Base-by-base conservation (phyloP, 805 yeast species). In the Schizosaccharomyces pombe region DNA sequence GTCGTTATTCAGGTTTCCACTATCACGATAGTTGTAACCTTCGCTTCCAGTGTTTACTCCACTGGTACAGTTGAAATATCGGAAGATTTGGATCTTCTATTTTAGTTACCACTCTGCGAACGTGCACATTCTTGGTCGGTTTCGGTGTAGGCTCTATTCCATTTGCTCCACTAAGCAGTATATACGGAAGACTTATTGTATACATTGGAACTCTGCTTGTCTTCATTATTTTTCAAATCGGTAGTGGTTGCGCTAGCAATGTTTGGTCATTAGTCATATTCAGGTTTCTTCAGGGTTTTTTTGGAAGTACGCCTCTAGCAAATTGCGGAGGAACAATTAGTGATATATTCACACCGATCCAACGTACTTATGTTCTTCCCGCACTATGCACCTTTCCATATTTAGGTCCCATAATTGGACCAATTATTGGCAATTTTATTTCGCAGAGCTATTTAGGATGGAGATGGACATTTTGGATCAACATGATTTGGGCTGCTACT, bases 331-430 rank as follows among this genome's bases (percentile, higher is more conserved):
- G 94, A 54, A 80, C 93, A 37, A 76, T 86, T 58, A 89, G 91
- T 52, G 96, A 86, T 66, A 75, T 86, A 72, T 89, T 85, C 72
- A 75, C 79, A n/a, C 73, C 76, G 54, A 80, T 76, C 58, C 76
- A 86, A 0, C 74, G 95, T 69, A 94, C 94, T 60, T 75, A 78
- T 62, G 94, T 94, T 39, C 85, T 86, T 67, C 93, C 94, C 0
- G 80, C 81, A 61, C 86, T 86, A 63, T 87, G 94, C 12, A 85
- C 85, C 62, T 85, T 89, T 57, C 95, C 95, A 1, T 86, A 85
- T 66, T 80, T 87, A 58, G 95, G 95, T 53, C 95, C 95, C 1
- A 93, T 84, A 39, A 68, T 85, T 52, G 95, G 95, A 33, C 94
- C 94, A 2, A 68, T 86, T 55, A 85, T 84, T 33, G 82, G 85